These are phyloP conservation scores for Geosmithia flava DNA, from an alignment of 2,329 filamentous ascomycete genomes.

Conservation along the genomic window DNA sequence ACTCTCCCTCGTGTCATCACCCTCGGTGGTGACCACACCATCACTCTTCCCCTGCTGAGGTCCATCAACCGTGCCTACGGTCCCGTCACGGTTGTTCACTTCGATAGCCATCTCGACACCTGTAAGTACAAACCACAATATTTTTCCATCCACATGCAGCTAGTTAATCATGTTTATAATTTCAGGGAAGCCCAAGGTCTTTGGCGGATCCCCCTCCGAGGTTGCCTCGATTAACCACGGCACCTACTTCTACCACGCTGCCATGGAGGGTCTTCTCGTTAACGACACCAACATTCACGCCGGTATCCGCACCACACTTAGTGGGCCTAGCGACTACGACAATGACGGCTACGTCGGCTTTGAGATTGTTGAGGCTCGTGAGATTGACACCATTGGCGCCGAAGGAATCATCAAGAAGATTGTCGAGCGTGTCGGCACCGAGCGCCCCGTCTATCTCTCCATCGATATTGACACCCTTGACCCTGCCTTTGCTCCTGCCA, in stretches of 20 bases:
- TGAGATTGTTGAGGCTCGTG: conserved; percentile 71
- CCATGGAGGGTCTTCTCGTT: conserved; percentile 62
- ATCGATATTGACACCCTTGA: conserved; percentile 80
- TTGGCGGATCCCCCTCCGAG: conserved; percentile 67
- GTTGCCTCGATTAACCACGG: conserved; percentile 74
- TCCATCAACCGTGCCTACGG: conserved; percentile 50
- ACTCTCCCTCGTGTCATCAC: conserved; percentile 75
- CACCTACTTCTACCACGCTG: conserved; percentile 78
- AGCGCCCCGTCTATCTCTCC: conserved; percentile 69
- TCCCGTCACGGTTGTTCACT: conserved; percentile 48
- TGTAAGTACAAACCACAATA: conserved; percentile 16
- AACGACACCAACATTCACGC: conserved; percentile 84
- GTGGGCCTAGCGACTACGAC: conserved; percentile 65
- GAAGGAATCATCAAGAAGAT: conserved; percentile 60
- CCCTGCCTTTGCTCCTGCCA: conserved; percentile 55
- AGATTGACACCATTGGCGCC: conserved; percentile 73
- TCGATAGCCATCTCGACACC: conserved; percentile 54
- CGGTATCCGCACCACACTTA: conserved; percentile 73
- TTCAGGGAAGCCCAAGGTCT: conserved; percentile 65
- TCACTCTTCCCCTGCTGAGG: conserved; percentile 45
- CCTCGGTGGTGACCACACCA: conserved; percentile 53
- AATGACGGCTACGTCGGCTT: conserved; percentile 81
- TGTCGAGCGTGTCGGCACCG: conserved; percentile 57
- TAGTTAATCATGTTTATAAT: not conserved
- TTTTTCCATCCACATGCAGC: not conserved